Evolutionary conservation across 1,284 basidiomycete species (phyloP), one percentile per base, ranked within the genome.

Genomic region (Ganoderma sinense): DNA sequence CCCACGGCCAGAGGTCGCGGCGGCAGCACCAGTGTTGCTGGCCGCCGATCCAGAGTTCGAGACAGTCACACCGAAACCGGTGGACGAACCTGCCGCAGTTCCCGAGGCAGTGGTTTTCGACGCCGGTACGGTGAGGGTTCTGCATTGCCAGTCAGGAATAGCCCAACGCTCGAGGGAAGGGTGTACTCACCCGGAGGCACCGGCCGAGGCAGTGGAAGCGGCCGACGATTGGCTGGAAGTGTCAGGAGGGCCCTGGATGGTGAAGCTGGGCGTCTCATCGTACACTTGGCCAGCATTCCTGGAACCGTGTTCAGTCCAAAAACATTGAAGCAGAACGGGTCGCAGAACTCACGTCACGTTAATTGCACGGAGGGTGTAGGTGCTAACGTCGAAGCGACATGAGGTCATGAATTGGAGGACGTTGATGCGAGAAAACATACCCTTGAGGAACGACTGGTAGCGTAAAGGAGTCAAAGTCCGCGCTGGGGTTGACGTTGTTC

Each of bases 301-400:
- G 71, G 4, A 23, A 2, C 4, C 3, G 3, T n/a, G n/a, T 43
- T 61, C 39, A 41, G 23, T 59, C 20, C 4, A 29, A 18, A 14
- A 29, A 14, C 13, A 26, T 23, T 26, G 39, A 13, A 23, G n/a
- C 13, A 8, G 7, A 40, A 39, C 14, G 7, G 4, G 14, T 29
- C 36, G 39, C 33, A 7, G 31, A 7, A 75, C 82, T 74, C 73
- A 86, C 85, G 77, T 78, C 62, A 84, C 73, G 69, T 85, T 80
- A 11, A 91, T 84, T 4, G 88, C 86, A 71, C 85, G 65, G 0
- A 93, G 20, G 3, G 81, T 84, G 79, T 92, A 93, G 48, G 29
- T 11, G 13, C 84, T 85, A 11, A 68, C 67, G 18, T 59, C 8
- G 61, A 18, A n/a, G 31, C 14, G 18, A n/a, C n/a, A 8, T 23